phyloP scores from a whole-genome alignment of 306 rosid species.

The Dryas drummondii region DNA sequence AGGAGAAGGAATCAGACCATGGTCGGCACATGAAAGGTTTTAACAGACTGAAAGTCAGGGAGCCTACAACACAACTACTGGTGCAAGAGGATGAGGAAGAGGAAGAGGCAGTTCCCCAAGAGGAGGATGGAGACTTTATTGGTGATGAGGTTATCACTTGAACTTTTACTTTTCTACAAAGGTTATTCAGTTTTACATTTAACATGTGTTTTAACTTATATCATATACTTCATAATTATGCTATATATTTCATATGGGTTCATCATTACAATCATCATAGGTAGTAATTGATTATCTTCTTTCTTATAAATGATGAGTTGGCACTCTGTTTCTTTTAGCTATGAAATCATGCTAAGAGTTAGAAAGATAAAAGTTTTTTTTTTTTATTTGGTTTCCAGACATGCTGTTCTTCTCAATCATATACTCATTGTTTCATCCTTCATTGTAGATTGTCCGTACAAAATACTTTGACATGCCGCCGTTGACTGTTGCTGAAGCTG shows the following conservation, averaged over 20 bases:
- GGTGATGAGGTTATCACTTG: constrained; percentile 52
- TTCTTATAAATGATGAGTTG: too few species aligned
- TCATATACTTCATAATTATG: too few species aligned
- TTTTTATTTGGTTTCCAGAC: neutral
- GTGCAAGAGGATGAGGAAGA: constrained; percentile 41
- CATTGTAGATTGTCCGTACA: constrained; percentile 73
- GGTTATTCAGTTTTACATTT: neutral
- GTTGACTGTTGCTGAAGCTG: constrained; percentile 81
- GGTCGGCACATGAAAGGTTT: constrained; percentile 97
- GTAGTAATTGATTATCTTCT: too few species aligned
- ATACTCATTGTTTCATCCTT: constrained; percentile 18
- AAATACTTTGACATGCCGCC: constrained; percentile 97
- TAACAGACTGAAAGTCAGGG: constrained; percentile 66
- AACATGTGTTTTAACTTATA: neutral
- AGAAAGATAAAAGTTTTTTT: neutral
- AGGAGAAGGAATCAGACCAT: constrained; percentile 83
- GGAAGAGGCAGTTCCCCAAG: constrained; percentile 35
- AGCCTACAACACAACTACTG: constrained; percentile 32
- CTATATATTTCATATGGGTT: too few species aligned
- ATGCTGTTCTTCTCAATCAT: neutral
- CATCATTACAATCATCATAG: too few species aligned
- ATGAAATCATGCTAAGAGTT: too few species aligned
- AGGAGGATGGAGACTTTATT: constrained; percentile 42
- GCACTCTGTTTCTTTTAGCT: too few species aligned
- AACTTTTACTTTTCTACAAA: constrained; percentile 6